Evolutionary conservation across 1,139 yeast genomes (phyloP).

Genomic region (Chernovozyma sophiae-reginae): DNA sequence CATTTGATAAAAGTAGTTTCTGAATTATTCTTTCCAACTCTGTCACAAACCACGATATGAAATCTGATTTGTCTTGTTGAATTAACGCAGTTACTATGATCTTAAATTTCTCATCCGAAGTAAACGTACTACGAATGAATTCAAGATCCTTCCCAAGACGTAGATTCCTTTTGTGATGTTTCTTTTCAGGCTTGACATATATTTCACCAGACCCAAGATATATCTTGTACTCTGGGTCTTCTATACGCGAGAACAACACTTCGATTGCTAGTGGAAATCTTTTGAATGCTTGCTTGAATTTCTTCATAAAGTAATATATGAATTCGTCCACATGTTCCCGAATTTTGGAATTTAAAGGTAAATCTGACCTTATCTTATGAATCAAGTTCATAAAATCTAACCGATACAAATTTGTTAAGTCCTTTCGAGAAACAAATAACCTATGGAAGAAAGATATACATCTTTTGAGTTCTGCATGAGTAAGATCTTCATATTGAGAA

Average conservation of each 20-base stretch:
- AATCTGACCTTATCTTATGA: constrained; percentile 25
- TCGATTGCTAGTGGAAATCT: constrained; percentile 64
- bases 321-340: constrained; percentile 64
- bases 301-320: constrained; percentile 62
- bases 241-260: constrained; percentile 60
- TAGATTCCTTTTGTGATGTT: constrained; percentile 16
- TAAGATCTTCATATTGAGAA: constrained; percentile 57
- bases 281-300: constrained; percentile 47
- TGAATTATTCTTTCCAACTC: constrained; percentile 32
- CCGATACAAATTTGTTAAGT: constrained; percentile 60
- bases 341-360: constrained; percentile 34
- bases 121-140: constrained; percentile 28
- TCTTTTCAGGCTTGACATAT: constrained; percentile 18
- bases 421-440: constrained; percentile 57
- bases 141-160: constrained; percentile 35
- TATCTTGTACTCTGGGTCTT: constrained; percentile 34
- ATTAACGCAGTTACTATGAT: constrained; percentile 48
- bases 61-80: constrained; percentile 38
- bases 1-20: constrained; percentile 17
- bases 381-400: constrained; percentile 62
- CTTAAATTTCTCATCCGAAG: constrained; percentile 34
- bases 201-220: constrained; percentile 53
- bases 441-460: constrained; percentile 71
- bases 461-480: constrained; percentile 56
- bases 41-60: constrained; percentile 41